Conservation (phyloP, 1,139 yeast species). For the Sugiyamaella sp. region DNA sequence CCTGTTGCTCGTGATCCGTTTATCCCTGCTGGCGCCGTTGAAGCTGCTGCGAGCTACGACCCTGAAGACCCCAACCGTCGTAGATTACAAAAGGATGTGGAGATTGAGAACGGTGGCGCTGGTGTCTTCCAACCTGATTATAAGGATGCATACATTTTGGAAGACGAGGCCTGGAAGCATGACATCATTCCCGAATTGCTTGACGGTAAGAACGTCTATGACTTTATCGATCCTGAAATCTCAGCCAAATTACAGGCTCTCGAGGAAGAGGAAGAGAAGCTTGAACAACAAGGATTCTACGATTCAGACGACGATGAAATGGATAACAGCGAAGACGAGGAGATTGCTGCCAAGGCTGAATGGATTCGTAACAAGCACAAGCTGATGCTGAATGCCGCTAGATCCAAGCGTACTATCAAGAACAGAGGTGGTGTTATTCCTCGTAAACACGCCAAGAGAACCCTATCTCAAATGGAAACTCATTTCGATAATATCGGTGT, state of each 20-base stretch:
- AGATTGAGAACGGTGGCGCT: conserved; percentile 96
- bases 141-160: conserved; percentile 87
- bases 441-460: conserved; percentile 80
- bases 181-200: conserved; percentile 96
- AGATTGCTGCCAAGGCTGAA: conserved; percentile 79
- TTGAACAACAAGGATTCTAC: conserved; percentile 93
- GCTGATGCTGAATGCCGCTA: conserved; percentile 85
- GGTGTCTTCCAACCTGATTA: conserved; percentile 95
- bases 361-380: conserved; percentile 97
- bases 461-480: conserved; percentile 77
- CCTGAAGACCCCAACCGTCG: conserved; percentile 81
- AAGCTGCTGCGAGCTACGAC: conserved; percentile 65
- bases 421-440: conserved; percentile 94
- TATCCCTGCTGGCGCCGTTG: conserved; percentile 77
- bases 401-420: conserved; percentile 84
- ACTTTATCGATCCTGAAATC: conserved; percentile 95
- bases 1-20: conserved; percentile 63
- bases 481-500: conserved; percentile 91
- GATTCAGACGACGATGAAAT: conserved; percentile 82
- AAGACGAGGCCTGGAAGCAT: conserved; percentile 96
- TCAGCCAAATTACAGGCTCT: conserved; percentile 89
- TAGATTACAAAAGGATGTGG: conserved; percentile 81
- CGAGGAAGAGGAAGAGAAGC: conserved; percentile 95
- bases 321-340: conserved; percentile 64
- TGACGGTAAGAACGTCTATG: conserved; percentile 96